Evolutionary conservation across 129 eudicot genomes (phyloP), one percentile per base, ranked within the genome.

Genomic region (Chrysanthemum seticuspe): DNA sequence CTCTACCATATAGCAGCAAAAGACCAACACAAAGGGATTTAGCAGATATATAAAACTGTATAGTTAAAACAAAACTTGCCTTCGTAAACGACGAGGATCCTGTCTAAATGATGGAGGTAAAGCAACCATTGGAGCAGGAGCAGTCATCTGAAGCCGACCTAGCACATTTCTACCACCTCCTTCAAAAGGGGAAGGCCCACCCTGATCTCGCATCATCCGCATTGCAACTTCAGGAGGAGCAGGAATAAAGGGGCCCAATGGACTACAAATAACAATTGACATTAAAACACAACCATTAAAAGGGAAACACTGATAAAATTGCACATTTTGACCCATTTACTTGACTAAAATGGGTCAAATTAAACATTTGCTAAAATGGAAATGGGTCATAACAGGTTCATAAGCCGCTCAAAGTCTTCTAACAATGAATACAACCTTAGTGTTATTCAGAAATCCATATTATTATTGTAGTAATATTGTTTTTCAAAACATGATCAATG

Each of bases 161-260:
- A 85, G 69, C 72, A 87, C 96, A 79, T 83, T 94, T 83, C 96
- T 88, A 52, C 96, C 96, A 3, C 88, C 79, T 5, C 86, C 94
- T 83, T 95, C 99, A 76, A 95, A 90, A 47, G 96, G 86, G 21
- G 93, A 57, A 15, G 99, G 91, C 6, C 96, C 96, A 2, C 96
- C 97, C 70, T 95, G 99, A 27, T 95, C 99, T 52, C 96, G 84
- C 67, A 95, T 40, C 99, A 95, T 95, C 68, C 82, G 87, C 97
- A 95, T 91, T 53, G 99, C 99, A 78, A 95, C 94, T 76, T 95
- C 99, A 72, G 97, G 99, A 73, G 99, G 99, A 14, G 99, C 99
- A 16, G 99, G 99, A 61, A 95, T 96, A 85, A 95, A 95, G 18
- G 99, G 99, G 21, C 99, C 97, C 83, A 95, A 74, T 6, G 97